Evolutionary conservation across 192 early-diverging fungal genomes (phyloP).

Genomic region (Coemansia sp.): DNA sequence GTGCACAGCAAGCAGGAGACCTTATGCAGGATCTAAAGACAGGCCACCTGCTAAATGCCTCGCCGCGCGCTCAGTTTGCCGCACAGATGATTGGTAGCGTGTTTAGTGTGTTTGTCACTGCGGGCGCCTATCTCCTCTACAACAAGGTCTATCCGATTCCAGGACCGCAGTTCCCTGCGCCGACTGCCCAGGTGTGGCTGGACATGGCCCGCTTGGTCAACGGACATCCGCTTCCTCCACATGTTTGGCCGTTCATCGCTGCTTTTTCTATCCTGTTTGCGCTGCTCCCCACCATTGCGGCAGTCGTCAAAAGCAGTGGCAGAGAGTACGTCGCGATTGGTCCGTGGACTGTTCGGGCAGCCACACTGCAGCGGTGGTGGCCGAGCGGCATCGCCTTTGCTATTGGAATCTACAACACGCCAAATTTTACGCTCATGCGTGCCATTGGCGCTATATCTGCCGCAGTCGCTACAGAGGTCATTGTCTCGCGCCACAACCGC

Average conservation of each 20-base stretch:
- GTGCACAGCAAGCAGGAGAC: slow-evolving; percentile 69
- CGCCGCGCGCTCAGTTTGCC: slow-evolving; percentile 79
- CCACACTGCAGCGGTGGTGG: slow-evolving; percentile 52
- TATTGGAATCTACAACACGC: slow-evolving; percentile 77
- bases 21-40: slow-evolving; percentile 84
- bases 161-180: slow-evolving; percentile 64
- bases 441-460: slow-evolving; percentile 60
- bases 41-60: slow-evolving; percentile 77
- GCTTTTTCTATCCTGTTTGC: slow-evolving; percentile 60
- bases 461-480: slow-evolving; percentile 34
- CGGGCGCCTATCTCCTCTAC: slow-evolving; percentile 68
- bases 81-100: slow-evolving; percentile 79
- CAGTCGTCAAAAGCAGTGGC: neutral
- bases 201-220: slow-evolving; percentile 76
- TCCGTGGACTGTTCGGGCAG: slow-evolving; percentile 4
- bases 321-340: slow-evolving; percentile 1
- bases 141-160: slow-evolving; percentile 68
- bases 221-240: slow-evolving; percentile 65
- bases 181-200: slow-evolving; percentile 75
- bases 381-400: slow-evolving; percentile 77
- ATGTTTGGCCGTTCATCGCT: slow-evolving; percentile 59
- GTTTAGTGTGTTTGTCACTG: slow-evolving; percentile 66
- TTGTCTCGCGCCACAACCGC: slow-evolving; percentile 8
- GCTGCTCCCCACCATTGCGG: slow-evolving; percentile 16
- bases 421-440: slow-evolving; percentile 70